Evolutionary conservation across 306 rosid genomes (phyloP), one percentile per base, ranked within the genome.

Genomic region (Ochetophila trinervis): DNA sequence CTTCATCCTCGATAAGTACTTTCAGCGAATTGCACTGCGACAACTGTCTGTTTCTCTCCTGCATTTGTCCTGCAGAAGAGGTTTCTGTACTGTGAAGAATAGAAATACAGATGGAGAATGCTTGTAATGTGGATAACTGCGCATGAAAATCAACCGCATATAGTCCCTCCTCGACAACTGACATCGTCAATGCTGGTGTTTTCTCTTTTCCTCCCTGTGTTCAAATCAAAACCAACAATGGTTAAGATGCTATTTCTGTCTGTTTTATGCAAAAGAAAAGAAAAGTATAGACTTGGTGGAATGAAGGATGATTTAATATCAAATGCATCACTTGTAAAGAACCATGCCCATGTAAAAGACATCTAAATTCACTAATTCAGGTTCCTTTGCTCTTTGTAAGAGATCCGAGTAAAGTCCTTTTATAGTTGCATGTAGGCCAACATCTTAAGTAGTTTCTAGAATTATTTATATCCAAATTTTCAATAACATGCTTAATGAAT

Each of bases 131-230:
- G 18, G 96, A 90, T 70, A 94, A 74, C 20, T 78, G 86, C 7
- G 96, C 99, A 65, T 90, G 99, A 74, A 94, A 94, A 85, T 88
- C 90, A 59, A 94, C 91, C 8, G 87, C 65, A 77, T 86, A 94
- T 24, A 78, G 83, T 66, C 99, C 95, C 63, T 83, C 97, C 79
- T 94, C 85, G 10, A 86, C 70, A 62, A 66, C 36, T 19, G 53
- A 76, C 96, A 94, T 80, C 78, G 88, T 75, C 72, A 94, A 80
- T 44, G 96, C 86, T 0, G 91, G 96, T 66, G 80, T 67, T 11
- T 70, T 73, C 60, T 83, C 96, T 82, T 81, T 94, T 36, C 83
- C 75, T 75, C 99, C 99, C 97, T 94, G 68, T 18, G 63, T 44
- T 74, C 66, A 65, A 64, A 71, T 63, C 8, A 40, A 71, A 77